Base-by-base conservation (phyloP, 305 asterid species). In the Fraxinus paxiana region DNA sequence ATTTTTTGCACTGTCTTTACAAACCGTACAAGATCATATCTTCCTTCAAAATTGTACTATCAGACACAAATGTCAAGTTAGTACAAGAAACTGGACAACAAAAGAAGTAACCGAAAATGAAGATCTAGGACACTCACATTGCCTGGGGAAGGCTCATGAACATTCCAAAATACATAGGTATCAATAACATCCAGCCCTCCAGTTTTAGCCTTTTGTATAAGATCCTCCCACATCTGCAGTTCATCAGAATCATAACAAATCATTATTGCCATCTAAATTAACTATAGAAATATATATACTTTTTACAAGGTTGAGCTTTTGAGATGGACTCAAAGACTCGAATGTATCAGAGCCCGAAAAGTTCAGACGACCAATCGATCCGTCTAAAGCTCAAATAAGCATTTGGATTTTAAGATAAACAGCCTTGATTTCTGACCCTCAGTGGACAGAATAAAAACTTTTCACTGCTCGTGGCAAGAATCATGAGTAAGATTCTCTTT, bases 151-250 rank as follows among this genome's bases (percentile, higher is more conserved):
- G 93, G 93, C 81, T 92, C 93, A 80, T 92, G 96, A 5, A 79
- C 83, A 80, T 90, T 88, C 96, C 96, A 92, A 67, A 92, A 92
- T 3, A 90, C 93, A 82, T 90, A 92, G 20, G 90, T 90, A 35
- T 92, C 92, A 81, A 89, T 90, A 33, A 89, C 92, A 85, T 92
- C 96, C 81, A 92, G 87, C 13, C 91, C 90, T 77, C 84, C 96
- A 86, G 86, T 82, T 82, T 92, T 92, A 18, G 94, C 92, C 88
- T 90, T 90, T 73, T 73, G 61, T 73, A 92, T 87, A 51, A 92
- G 89, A 85, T 92, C 90, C 84, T 89, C 92, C 96, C 94, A 92
- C 96, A 92, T 92, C 96, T 92, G 87, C 84, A 87, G 13, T 33
- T 26, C 72, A 48, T 22, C 33, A 63, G 33, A 63, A 20, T 26